phyloP scores from a whole-genome alignment of 179 eudicot genomes.

The Camellia oleifera region DNA sequence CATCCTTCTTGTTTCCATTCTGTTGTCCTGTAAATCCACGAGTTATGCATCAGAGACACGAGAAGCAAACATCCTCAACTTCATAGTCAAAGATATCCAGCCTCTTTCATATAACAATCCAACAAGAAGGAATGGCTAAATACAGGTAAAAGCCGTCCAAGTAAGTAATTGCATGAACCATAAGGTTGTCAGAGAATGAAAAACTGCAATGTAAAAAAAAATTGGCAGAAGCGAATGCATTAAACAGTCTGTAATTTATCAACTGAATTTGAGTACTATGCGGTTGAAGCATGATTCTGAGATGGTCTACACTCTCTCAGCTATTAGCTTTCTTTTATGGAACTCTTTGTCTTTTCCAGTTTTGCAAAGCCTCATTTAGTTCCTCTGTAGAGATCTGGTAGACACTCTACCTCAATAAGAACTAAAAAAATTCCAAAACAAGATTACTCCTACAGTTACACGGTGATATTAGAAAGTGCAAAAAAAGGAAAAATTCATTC shows the following conservation, averaged over 20 bases:
- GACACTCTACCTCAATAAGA: too few relatives aligned
- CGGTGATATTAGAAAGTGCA: too few relatives aligned
- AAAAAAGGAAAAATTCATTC: too few relatives aligned
- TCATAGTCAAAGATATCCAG: background rate
- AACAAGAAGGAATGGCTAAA: background rate
- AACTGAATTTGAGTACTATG: too few relatives aligned
- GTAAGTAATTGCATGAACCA: background rate
- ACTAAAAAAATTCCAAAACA: too few relatives aligned
- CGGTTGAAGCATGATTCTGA: background rate
- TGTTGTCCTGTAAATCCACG: conserved; percentile 39
- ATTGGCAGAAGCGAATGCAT: background rate
- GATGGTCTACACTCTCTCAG: background rate
- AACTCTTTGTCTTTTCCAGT: too few relatives aligned
- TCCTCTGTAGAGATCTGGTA: too few relatives aligned
- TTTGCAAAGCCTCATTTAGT: too few relatives aligned
- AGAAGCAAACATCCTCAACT: background rate
- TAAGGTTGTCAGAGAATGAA: background rate
- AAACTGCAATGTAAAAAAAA: background rate
- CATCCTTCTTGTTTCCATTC: conserved; percentile 32
- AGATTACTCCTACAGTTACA: too few relatives aligned
- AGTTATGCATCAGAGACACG: conserved; percentile 1
- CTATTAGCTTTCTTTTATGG: too few relatives aligned
- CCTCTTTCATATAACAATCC: background rate
- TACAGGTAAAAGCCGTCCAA: background rate
- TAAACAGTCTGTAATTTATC: background rate